Evolutionary conservation across 176 grass and related monocot genomes (phyloP), one percentile per base, ranked within the genome.

Genomic region (Avena atlantica): DNA sequence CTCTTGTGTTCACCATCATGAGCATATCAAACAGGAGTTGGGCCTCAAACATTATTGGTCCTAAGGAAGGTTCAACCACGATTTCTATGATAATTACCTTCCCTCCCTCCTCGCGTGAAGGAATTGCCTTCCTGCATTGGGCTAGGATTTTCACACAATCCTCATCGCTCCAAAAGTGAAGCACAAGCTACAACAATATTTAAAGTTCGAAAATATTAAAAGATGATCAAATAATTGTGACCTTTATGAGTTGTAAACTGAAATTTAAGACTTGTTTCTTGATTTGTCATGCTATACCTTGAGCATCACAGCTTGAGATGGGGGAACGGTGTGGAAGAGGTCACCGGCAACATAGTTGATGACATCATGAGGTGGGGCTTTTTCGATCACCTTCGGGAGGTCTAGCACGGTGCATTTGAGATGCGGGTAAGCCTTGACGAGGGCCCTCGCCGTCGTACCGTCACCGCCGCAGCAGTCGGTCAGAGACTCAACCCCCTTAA

Each of bases 291-390:
- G 29, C 29, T 29, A 31, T 31, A 73, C 70, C 70, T 74, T 74
- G n/a, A 74, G 70, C 70, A 74, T 74, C 11, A 74, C 70, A 6
- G 70, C 70, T 49, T 74, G 70, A 74, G 71, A 74, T 49, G 71
- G 0, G 49, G 45, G 71, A 5, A 74, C 45, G 45, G 44, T 74
- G 71, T 74, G 71, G 6, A 74, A 74, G 0, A 74, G 45, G 44
- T 74, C 71, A 25, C 71, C 71, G 0, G 71, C 71, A 8, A 74
- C n/a, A 12, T 25, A 74, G n/a, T 8, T 15, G 3, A 74, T 0
- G 12, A 25, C 2, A 1, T 5, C 44, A 25, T 74, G 2, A 0
- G 5, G 7, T 50, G 71, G 71, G 45, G 45, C 71, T 50, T 74
- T 74, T 12, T 74, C 45, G 6, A 74, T 74, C 71, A 74, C 71